Conservation (phyloP, 148 eudicot species). For the Vaccinium myrtillus region DNA sequence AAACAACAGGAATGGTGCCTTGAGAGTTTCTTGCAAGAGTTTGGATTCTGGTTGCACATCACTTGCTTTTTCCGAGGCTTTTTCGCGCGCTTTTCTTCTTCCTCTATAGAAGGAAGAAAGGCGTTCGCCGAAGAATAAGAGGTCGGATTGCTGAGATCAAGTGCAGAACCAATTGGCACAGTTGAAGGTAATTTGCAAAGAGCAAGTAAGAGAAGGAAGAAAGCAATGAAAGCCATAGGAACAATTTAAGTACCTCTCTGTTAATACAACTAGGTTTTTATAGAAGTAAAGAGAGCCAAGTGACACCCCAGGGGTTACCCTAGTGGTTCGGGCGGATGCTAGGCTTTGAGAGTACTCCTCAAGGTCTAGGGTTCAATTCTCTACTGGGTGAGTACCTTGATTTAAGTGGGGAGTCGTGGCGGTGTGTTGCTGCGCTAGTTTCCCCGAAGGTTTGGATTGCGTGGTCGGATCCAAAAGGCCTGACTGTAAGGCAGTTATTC, state of each 20-base stretch:
- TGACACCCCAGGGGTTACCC: too few species aligned
- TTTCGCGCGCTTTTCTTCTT: background rate
- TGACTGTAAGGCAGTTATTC: too few species aligned
- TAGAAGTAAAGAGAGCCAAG: background rate
- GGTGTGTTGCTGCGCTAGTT: too few species aligned
- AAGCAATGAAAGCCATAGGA: constrained; percentile 6
- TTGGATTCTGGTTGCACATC: background rate
- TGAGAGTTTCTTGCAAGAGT: constrained; percentile 2
- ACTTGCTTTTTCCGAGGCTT: background rate
- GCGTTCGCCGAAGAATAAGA: background rate
- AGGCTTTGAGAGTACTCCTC: too few species aligned
- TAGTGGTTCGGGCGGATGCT: too few species aligned
- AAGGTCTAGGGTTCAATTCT: too few species aligned
- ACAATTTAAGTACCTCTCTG: background rate
- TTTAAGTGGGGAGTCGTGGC: too few species aligned
- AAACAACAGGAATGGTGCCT: constrained; percentile 4
- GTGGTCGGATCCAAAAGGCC: too few species aligned
- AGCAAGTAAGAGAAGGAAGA: constrained; percentile 5
- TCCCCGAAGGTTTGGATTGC: too few species aligned
- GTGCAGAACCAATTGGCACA: background rate
- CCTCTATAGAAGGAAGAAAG: background rate
- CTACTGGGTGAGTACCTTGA: too few species aligned
- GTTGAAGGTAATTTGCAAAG: background rate
- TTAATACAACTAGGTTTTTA: background rate
- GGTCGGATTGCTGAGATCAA: background rate